phyloP scores from a whole-genome alignment of 2,329 filamentous ascomycete genomes.

The Cyphellophora europaea region DNA sequence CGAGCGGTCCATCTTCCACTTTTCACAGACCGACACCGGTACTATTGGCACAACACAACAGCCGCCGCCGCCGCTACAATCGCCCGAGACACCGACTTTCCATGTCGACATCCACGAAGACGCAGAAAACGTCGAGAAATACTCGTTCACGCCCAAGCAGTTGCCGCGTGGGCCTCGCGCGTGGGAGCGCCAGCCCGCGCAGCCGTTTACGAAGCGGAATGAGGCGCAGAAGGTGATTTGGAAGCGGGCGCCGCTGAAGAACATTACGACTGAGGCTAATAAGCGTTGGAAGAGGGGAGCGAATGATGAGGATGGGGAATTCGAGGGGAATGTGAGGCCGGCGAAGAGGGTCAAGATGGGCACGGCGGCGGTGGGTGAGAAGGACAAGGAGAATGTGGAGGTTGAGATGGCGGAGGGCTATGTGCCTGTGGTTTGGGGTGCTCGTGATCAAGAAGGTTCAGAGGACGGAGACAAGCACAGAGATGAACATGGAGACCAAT shows the following conservation, averaged over 20 bases:
- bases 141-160: constrained; percentile 29
- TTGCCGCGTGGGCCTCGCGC: constrained; percentile 26
- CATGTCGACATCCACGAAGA: too few species aligned
- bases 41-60: too few species aligned
- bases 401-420: too few species aligned
- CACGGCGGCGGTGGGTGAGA: constrained; percentile 3
- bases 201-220: constrained; percentile 28
- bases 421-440: too few species aligned
- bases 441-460: too few species aligned
- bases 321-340: constrained; percentile 7
- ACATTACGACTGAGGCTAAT: constrained; percentile 3
- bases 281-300: constrained; percentile 8
- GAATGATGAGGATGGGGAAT: constrained; percentile 1
- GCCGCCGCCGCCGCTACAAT: too few species aligned
- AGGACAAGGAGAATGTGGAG: constrained; percentile 15
- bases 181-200: constrained; percentile 37
- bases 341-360: constrained; percentile 15
- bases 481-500: too few species aligned
- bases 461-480: too few species aligned
- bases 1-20: too few species aligned
- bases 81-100: too few species aligned
- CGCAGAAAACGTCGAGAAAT: too few species aligned
- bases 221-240: constrained; percentile 34
- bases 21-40: too few species aligned
- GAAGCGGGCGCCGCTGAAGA: constrained; percentile 28